Evolutionary conservation across 1,284 basidiomycete genomes (phyloP).

Genomic region (Rhodotorula mucilaginosa): DNA sequence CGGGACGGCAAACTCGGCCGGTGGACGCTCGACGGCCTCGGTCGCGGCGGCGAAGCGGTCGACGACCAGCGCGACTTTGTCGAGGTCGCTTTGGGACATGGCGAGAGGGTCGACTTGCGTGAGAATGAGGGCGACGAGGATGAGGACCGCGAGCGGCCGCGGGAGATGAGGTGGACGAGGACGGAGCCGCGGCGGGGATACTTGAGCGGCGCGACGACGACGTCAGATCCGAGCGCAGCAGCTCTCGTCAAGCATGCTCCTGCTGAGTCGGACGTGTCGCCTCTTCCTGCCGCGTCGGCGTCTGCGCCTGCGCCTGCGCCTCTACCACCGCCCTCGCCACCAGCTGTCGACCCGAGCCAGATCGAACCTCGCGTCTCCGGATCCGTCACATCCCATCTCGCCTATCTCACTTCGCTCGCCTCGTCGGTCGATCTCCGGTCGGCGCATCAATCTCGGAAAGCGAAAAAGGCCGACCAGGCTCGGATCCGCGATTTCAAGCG

Average conservation of each 20-base stretch:
- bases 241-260: not conserved
- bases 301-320: too few species aligned
- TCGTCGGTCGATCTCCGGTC: constrained; percentile 32
- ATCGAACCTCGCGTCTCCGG: constrained; percentile 7
- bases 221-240: too few species aligned
- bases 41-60: constrained; percentile 51
- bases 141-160: constrained; percentile 12
- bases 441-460: constrained; percentile 42
- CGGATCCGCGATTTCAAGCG: constrained; percentile 35
- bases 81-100: constrained; percentile 13
- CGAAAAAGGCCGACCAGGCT: constrained; percentile 30
- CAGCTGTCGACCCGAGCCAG: not conserved
- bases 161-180: constrained; percentile 17
- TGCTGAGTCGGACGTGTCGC: not conserved
- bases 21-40: constrained; percentile 55
- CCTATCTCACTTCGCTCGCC: constrained; percentile 13
- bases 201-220: constrained; percentile 2
- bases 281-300: not conserved
- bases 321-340: not conserved
- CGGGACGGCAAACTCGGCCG: constrained; percentile 62
- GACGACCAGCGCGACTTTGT: constrained; percentile 25
- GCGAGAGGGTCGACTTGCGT: constrained; percentile 23
- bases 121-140: constrained; percentile 15
- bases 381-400: constrained; percentile 2
- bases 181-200: constrained; percentile 10